Percentiles rank a stretch among this genome's conserved stretches.
Conservation (phyloP, 2,329 filamentous ascomycete species). For the Phyllachora maydis region DNA sequence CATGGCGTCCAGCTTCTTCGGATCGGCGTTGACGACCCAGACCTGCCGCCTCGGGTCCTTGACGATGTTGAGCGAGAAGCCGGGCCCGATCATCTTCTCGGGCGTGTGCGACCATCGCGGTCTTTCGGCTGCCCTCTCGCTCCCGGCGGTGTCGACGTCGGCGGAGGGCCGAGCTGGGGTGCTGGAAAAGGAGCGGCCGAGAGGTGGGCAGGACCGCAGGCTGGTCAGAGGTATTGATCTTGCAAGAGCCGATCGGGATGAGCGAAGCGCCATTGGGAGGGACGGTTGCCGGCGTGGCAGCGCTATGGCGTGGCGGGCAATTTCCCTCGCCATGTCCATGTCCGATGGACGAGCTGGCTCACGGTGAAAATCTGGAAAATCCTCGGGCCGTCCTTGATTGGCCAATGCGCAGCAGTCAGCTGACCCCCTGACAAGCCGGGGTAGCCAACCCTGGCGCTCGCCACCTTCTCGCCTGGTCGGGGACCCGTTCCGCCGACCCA, state of each 20-base stretch:
- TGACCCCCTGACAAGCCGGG: too few relatives aligned
- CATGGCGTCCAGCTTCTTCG: constrained; percentile 51
- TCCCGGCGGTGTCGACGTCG: neutral
- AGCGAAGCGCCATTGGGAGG: constrained; percentile 14
- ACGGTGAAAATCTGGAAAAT: too few relatives aligned
- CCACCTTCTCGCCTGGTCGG: too few relatives aligned
- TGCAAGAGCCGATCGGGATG: constrained; percentile 12
- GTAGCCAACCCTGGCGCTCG: too few relatives aligned
- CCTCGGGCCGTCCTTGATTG: too few relatives aligned
- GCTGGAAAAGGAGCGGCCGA: constrained; percentile 4
- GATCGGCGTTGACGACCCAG: constrained; percentile 59
- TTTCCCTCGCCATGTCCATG: too few relatives aligned
- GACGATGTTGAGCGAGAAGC: constrained; percentile 36
- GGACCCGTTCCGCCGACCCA: too few relatives aligned
- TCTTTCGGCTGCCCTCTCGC: constrained; percentile 4
- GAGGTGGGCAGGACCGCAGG: constrained; percentile 2
- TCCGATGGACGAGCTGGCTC: too few relatives aligned
- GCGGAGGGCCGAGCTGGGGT: constrained; percentile 2
- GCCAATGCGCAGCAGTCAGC: too few relatives aligned
- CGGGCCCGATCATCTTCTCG: constrained; percentile 43
- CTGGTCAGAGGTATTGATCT: constrained; percentile 8
- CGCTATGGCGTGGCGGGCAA: too few relatives aligned
- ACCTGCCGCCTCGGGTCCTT: constrained; percentile 27
- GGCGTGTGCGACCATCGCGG: constrained; percentile 58
- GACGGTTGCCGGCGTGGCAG: too few relatives aligned